phyloP scores from a whole-genome alignment of 176 grass and related monocot genomes.

The Musa beccarii region DNA sequence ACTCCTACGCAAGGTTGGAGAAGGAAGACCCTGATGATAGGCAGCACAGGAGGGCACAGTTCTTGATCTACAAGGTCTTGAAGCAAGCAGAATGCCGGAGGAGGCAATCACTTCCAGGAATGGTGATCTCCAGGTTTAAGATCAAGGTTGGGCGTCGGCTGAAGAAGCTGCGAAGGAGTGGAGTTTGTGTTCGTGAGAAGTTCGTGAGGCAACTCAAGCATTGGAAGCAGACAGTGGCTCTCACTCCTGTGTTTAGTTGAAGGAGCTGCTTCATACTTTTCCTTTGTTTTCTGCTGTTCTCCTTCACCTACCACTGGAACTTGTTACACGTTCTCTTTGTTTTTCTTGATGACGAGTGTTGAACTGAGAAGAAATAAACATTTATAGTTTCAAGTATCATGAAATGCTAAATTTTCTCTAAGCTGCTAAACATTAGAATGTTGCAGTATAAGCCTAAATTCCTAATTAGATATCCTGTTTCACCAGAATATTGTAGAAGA shows the following conservation, averaged over 20 bases:
- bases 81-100: slow-evolving; percentile 21
- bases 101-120: not conserved
- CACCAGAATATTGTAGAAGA: too few species aligned
- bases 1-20: slow-evolving; percentile 48
- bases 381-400: too few species aligned
- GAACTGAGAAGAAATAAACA: too few species aligned
- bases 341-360: too few species aligned
- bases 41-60: slow-evolving; percentile 43
- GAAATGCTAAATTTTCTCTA: too few species aligned
- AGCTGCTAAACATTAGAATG: too few species aligned
- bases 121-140: slow-evolving; percentile 7
- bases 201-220: not conserved
- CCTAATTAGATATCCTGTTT: too few species aligned
- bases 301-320: too few species aligned
- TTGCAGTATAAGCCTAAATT: too few species aligned
- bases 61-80: slow-evolving; percentile 65
- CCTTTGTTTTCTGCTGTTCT: too few species aligned
- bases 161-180: slow-evolving; percentile 24
- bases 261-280: not conserved
- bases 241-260: not conserved
- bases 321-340: too few species aligned
- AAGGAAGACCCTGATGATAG: slow-evolving; percentile 56
- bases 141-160: slow-evolving; percentile 36
- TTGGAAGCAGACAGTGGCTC: not conserved
- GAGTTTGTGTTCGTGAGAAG: not conserved